Base-by-base conservation (phyloP, 371 early-diverging fungal genomes). In the Mucor piriformis region DNA sequence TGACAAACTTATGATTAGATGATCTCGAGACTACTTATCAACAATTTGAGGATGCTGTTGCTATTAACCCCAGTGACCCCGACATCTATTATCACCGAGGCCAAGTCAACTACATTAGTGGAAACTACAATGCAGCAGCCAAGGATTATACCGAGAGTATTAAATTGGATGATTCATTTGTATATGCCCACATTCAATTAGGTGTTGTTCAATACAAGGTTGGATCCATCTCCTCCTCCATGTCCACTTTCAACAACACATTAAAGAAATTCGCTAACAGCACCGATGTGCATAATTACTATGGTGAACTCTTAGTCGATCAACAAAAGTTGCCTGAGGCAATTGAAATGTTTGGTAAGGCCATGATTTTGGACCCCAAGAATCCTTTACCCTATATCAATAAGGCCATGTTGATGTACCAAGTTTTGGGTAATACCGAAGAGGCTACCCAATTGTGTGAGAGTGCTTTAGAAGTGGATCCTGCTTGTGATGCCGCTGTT, bases 301-400 rank as follows among this genome's bases (percentile, higher is more conserved):
- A 94, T 59, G 97, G 96, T 68, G 98, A 98, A 77, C 83, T 98
- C 18, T 73, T 95, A 44, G 78, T 93, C 50, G 97, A 98, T 63
- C 91, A 92, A 69, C 91, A 92, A 67, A 82, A 83, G 42, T 81
- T 88, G 38, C 83, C 84, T 10, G 90, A 93, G 61, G 92, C 94
- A 7, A 71, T 82, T 57, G 83, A 84, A 13, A 82, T 83, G 73
- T 94, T 93, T 68, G 86, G 88, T 58, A 92, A 91, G 69, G 89
- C 92, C 6, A 86, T 91, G 60, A 74, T 78, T 34, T 69, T 93
- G 63, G 83, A 86, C 46, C 81, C 86, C 18, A 77, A 79, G 43
- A 92, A 90, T 67, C 94, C 96, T 12, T 77, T 95, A 44, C 95
- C 96, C 10, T 95, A 94, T 62, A 95, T 97, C 77, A 97, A 97